Evolutionary conservation across 2,329 filamentous ascomycete genomes (phyloP).

Genomic region (Nemania abortiva): DNA sequence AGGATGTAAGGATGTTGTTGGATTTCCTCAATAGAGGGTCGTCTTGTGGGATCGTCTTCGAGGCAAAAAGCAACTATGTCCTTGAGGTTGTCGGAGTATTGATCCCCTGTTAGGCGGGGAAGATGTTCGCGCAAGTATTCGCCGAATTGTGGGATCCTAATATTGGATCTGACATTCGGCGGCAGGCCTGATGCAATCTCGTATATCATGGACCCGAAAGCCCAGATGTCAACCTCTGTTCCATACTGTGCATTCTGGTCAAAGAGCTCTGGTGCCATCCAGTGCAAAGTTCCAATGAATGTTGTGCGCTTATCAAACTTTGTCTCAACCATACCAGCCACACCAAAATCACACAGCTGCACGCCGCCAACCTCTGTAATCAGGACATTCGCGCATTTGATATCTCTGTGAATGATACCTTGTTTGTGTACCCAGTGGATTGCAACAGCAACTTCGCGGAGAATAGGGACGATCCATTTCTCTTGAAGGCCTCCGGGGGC

Average conservation of each 20-base stretch:
- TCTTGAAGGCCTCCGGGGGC: constrained; percentile 74
- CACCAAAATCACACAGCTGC: constrained; percentile 87
- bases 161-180: constrained; percentile 72
- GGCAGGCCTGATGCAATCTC: constrained; percentile 84
- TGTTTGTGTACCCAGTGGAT: constrained; percentile 76
- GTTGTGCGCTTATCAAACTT: constrained; percentile 83
- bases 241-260: constrained; percentile 74
- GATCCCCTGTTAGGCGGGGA: constrained; percentile 77
- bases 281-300: constrained; percentile 84
- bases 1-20: constrained; percentile 77
- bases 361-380: constrained; percentile 81
- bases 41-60: constrained; percentile 73
- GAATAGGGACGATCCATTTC: constrained; percentile 76
- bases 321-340: constrained; percentile 81
- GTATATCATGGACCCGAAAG: constrained; percentile 83
- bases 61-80: constrained; percentile 80
- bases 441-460: constrained; percentile 74
- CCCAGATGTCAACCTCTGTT: constrained; percentile 85
- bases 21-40: constrained; percentile 77
- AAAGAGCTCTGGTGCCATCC: constrained; percentile 87
- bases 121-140: constrained; percentile 70
- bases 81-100: constrained; percentile 76
- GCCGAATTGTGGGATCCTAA: constrained; percentile 65
- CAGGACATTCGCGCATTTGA: constrained; percentile 83
- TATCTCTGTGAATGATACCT: constrained; percentile 77